phyloP scores from a whole-genome alignment of 495 filamentous ascomycete species.

The Trypethelium eluteriae region DNA sequence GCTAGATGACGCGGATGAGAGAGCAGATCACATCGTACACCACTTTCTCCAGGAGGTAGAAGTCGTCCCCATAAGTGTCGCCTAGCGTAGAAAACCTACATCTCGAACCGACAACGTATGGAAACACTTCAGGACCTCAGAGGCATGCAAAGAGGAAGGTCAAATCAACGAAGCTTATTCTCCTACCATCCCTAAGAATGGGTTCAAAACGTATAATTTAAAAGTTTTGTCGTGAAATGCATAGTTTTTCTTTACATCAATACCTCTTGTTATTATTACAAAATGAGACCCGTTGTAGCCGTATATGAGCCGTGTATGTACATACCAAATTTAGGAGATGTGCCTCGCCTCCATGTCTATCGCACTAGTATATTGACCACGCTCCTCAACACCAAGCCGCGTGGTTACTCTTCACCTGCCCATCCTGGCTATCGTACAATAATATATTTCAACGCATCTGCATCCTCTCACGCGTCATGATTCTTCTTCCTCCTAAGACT shows the following conservation, averaged over 20 bases:
- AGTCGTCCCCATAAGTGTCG: no score
- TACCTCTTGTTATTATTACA: constrained; percentile 3
- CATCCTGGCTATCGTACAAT: constrained; percentile 10
- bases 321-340: background rate
- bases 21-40: no score
- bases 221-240: no score
- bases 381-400: background rate
- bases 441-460: background rate
- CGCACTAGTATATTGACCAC: background rate
- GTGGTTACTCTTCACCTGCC: background rate
- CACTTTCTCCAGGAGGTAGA: no score
- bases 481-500: constrained; percentile 28
- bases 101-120: no score
- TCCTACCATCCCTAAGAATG: no score
- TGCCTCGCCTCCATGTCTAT: background rate
- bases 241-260: background rate
- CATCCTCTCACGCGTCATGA: constrained; percentile 10
- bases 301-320: background rate
- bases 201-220: no score
- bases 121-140: no score
- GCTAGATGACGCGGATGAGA: no score
- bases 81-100: no score
- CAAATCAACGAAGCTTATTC: no score
- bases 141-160: no score
- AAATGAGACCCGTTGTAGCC: background rate